Evolutionary conservation across 2,329 filamentous ascomycete species (phyloP), one percentile per base, ranked within the genome.

Genomic region (Helotiales sp.): DNA sequence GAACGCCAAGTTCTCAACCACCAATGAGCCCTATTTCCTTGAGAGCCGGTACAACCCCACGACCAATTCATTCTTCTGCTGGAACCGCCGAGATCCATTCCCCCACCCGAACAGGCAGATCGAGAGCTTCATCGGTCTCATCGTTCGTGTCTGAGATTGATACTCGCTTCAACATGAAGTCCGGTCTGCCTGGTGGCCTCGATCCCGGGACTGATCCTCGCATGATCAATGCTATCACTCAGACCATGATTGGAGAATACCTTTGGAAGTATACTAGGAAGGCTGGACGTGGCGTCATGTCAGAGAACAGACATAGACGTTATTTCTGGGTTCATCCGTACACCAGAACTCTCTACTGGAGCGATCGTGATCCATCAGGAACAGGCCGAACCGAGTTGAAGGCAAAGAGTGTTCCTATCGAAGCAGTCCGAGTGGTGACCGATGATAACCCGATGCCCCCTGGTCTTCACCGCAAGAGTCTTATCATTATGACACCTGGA

Each of bases 271-370:
- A 99, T 80, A 99, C 96, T 0, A 91, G 96, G 75, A 97, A 96
- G 82, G 86, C 94, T 67, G 94, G 93, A n/a, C 90, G 95, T 26
- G 91, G 89, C 63, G 92, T 93, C 70, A 89, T 97, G 80, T 98
- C 94, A 0, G 91, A 90, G 73, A 97, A 94, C 64, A 88, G 96
- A 61, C 96, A 99, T 79, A 89, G 93, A 69, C 90, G 96, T 34
- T 99, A 97, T 84, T 99, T 99, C 85, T 99, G 96, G 96, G 93
- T 99, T 24, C 96, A 99, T 77, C 96, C 96, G 0, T 99, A 98
- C 80, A 99, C 95, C 2, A 88, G 94, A 59, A 97, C 95, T 5
- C 80, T 99, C 74, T 98, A 98, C 84, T 99, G 96, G 96, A 97
- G 94, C 77, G 92, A 97, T 72, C 86, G 90, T 63, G 94, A 98